Conservation (phyloP, 805 yeast genomes). For the Alloascoidea africana region DNA sequence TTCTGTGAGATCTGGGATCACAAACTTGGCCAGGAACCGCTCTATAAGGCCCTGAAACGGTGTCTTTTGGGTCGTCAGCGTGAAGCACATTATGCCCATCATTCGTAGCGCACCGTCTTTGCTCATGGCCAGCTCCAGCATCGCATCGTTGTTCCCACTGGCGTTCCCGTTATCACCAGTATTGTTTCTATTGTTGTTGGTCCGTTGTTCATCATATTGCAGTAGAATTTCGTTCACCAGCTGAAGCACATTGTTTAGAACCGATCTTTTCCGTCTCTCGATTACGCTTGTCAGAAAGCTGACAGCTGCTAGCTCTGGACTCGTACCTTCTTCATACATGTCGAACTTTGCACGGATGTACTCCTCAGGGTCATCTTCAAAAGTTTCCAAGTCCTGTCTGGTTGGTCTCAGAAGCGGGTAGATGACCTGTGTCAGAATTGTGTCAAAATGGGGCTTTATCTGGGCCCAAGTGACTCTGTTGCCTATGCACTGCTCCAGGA, state of each 20-base stretch:
- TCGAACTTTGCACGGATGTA: slow-evolving; percentile 65
- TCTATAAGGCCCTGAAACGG: slow-evolving; percentile 43
- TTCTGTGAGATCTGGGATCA: slow-evolving; percentile 47
- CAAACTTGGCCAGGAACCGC: slow-evolving; percentile 32
- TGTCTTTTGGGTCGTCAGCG: slow-evolving; percentile 29
- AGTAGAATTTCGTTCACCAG: slow-evolving; percentile 34
- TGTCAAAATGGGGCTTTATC: slow-evolving; percentile 49
- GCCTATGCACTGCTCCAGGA: slow-evolving; percentile 44
- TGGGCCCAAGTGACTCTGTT: slow-evolving; percentile 50
- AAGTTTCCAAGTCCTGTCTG: slow-evolving; percentile 51
- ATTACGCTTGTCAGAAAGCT: slow-evolving; percentile 60
- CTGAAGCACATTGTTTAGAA: slow-evolving; percentile 44
- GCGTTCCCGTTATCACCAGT: too few species aligned
- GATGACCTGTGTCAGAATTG: slow-evolving; percentile 54
- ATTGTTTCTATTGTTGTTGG: too few species aligned
- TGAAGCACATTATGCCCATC: slow-evolving; percentile 44
- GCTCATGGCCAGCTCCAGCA: slow-evolving; percentile 29
- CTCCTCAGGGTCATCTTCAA: slow-evolving; percentile 80
- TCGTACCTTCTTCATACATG: slow-evolving; percentile 36
- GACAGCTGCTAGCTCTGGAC: slow-evolving; percentile 73
- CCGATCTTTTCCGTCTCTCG: slow-evolving; percentile 43
- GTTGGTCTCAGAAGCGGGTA: slow-evolving; percentile 64
- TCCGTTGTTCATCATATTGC: neutral
- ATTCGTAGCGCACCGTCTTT: slow-evolving; percentile 57
- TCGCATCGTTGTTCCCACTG: too few species aligned